Percentiles rank a stretch among this genome's conserved stretches.
Evolutionary conservation across 2,329 filamentous ascomycete genomes (phyloP).

Genomic region (Aspergillus udagawae): DNA sequence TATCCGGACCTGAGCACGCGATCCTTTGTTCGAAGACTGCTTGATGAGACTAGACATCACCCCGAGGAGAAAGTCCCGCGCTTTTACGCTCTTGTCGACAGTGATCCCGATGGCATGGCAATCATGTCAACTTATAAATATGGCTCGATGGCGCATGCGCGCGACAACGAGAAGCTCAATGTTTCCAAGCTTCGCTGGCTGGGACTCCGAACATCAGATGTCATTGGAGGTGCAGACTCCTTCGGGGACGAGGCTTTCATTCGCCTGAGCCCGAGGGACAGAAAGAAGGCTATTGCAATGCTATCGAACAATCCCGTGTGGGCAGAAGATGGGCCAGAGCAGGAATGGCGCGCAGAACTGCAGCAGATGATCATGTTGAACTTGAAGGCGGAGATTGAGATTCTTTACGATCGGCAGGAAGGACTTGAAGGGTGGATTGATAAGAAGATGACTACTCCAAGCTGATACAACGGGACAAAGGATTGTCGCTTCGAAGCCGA

Average conservation of each 20-base stretch:
- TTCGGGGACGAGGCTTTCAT: conserved; percentile 34
- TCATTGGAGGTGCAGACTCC: conserved; percentile 26
- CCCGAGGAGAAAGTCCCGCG: conserved; percentile 26
- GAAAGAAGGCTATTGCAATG: conserved; percentile 53
- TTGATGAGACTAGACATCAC: conserved; percentile 27
- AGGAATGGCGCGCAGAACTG: conserved; percentile 48
- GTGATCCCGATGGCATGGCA: conserved; percentile 59
- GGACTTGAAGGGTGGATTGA: conserved; percentile 45
- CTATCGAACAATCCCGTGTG: conserved; percentile 44
- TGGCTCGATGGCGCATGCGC: conserved; percentile 53
- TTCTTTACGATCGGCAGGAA: conserved; percentile 43
- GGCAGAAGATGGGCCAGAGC: conserved; percentile 42
- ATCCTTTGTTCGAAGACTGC: conserved; percentile 48
- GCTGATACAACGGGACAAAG: neutral
- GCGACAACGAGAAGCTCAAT: conserved; percentile 48
- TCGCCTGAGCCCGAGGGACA: conserved; percentile 50
- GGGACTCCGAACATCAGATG: conserved; percentile 48
- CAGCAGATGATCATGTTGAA: conserved; percentile 61
- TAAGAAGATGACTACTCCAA: conserved; percentile 23
- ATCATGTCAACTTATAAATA: conserved; percentile 62
- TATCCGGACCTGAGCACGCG: conserved; percentile 60
- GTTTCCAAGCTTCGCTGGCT: conserved; percentile 53
- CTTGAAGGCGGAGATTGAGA: conserved; percentile 60
- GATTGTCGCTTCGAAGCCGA: neutral
- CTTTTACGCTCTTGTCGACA: conserved; percentile 55